These are phyloP conservation scores for Azolla pinnata DNA, from an alignment of 75 land plant species.

Conservation along the genomic window DNA sequence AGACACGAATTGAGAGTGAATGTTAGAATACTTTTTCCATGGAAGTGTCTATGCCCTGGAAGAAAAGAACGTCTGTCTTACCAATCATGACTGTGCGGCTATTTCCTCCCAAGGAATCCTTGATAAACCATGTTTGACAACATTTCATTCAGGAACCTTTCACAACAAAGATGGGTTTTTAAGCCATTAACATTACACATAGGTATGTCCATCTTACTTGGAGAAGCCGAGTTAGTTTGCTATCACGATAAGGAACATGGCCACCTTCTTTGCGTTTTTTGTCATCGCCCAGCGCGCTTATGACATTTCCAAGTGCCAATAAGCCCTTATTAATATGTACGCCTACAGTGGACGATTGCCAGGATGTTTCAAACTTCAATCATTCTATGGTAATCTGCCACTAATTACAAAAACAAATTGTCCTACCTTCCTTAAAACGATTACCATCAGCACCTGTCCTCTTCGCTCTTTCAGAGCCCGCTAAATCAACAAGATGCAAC, in stretches of 20 bases:
- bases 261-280: conserved; percentile 96
- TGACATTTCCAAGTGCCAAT: conserved; percentile 96
- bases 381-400: too few species aligned
- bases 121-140: too few species aligned
- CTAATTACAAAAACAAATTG: too few species aligned
- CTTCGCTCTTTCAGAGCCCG: conserved; percentile 97
- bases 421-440: conserved; percentile 83
- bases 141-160: too few species aligned
- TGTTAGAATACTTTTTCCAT: too few species aligned
- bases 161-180: too few species aligned
- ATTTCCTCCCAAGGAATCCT: conserved; percentile 99
- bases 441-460: conserved; percentile 97
- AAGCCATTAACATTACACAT: too few species aligned
- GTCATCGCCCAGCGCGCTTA: conserved; percentile 99
- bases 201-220: conserved; percentile 68
- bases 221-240: conserved; percentile 87
- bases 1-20: too few species aligned
- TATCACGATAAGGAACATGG: conserved; percentile 97
- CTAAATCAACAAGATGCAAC: conserved; percentile 92
- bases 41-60: too few species aligned
- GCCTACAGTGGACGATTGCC: conserved; percentile 30
- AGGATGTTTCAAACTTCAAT: background rate
- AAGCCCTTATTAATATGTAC: conserved; percentile 93
- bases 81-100: conserved; percentile 99
- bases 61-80: conserved; percentile 20